A percentile compares a stretch with the other conserved stretches of the same genome.
These are phyloP conservation scores for Alnus rubra DNA, from an alignment of 306 rosid genomes.

Conservation along the genomic window DNA sequence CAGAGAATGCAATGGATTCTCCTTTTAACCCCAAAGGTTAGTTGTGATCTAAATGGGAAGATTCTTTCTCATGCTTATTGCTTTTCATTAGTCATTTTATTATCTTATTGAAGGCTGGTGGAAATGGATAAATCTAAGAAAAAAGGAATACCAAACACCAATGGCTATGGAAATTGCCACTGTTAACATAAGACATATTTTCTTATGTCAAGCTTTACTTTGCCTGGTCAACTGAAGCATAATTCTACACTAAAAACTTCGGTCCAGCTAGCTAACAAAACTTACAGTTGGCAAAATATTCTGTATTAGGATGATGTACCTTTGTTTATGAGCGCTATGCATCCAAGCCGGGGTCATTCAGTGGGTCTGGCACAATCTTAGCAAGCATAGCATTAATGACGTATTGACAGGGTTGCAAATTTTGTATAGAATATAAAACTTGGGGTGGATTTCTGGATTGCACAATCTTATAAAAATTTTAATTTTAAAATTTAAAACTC, in stretches of 20 bases:
- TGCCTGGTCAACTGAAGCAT: too few relatives aligned
- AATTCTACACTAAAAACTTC: too few relatives aligned
- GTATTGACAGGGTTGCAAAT: neutral
- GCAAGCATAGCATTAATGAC: neutral
- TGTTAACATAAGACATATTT: neutral
- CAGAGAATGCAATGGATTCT: neutral
- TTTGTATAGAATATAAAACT: neutral
- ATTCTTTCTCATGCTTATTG: neutral
- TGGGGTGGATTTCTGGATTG: conserved; percentile 1
- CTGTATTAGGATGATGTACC: too few relatives aligned
- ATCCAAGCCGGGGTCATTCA: neutral
- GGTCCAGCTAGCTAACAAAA: too few relatives aligned
- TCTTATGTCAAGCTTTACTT: too few relatives aligned
- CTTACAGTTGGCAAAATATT: too few relatives aligned
- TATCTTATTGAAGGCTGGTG: neutral
- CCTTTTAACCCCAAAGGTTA: neutral
- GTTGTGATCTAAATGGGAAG: neutral
- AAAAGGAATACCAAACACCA: neutral
- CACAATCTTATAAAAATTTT: neutral
- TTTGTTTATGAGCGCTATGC: neutral
- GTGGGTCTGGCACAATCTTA: neutral
- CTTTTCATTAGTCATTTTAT: neutral
- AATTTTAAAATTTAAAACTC: neutral
- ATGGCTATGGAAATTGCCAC: neutral
- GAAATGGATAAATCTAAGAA: neutral